Evolutionary conservation across 2,329 filamentous ascomycete species (phyloP), one percentile per base, ranked within the genome.

Genomic region (Verticillium albo-atrum): DNA sequence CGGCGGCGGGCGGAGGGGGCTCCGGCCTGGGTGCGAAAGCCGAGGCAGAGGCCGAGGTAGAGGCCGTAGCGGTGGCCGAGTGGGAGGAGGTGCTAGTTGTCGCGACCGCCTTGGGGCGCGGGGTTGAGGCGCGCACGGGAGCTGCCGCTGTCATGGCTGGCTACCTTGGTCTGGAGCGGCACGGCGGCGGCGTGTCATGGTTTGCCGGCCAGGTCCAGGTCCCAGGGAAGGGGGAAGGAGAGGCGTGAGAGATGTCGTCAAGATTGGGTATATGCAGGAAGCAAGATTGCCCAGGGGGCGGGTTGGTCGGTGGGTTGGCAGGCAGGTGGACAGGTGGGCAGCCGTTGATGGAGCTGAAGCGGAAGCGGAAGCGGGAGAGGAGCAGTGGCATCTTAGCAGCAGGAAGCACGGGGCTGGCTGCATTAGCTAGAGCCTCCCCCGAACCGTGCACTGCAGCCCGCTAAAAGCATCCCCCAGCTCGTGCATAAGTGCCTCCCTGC

Each of bases 401-500:
- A 47, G 34, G 34, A 37, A 37, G 34, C 34, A 37, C 34, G 34
- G 56, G 60, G 54, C 56, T 58, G 61, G 54, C 57, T 58, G 55
- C 62, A 61, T 62, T 71, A 72, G 54, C 54, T 34, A 59, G 60
- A 58, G 67, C 64, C 66, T 66, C 66, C 62, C 62, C 58, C 65
- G 68, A 67, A 69, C 69, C 64, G 68, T 69, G 69, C 68, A 52
- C 59, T 65, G 62, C 65, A 67, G 61, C 23, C 58, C 53, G 20
- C 56, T 57, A 51, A 27, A 52, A 34, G 34, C 37, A 50, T 35
- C 37, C 32, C 20, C 52, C 52, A 47, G 42, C 42, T 47, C 42
- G 42, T 47, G 42, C 42, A 47, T 47, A 47, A 47, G 42, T 47
- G n/a, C 42, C 20, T 47, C n/a, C 42, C 42, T 47, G 42, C n/a